Evolutionary conservation across 2,329 filamentous ascomycete genomes (phyloP).

Genomic region (Cladosporium sp.): DNA sequence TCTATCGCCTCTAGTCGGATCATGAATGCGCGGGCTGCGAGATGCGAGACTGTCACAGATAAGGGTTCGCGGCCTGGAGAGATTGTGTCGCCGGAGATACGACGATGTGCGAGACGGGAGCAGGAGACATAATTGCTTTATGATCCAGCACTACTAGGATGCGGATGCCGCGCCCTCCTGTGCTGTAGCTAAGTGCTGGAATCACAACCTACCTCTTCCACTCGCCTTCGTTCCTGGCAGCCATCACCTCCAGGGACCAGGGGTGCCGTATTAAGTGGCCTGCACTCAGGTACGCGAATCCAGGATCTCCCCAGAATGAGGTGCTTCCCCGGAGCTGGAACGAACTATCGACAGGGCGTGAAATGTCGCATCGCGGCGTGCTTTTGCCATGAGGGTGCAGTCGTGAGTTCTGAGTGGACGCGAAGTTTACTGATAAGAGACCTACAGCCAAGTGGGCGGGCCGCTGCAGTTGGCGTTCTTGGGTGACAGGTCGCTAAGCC

Average conservation of each 20-base stretch:
- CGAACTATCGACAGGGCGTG: no score
- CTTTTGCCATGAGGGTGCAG: no score
- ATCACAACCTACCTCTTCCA: conserved; percentile 1
- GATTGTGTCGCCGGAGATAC: neutral
- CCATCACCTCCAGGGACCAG: conserved; percentile 1
- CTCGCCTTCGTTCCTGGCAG: neutral
- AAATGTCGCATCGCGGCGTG: neutral
- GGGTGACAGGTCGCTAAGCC: conserved; percentile 5
- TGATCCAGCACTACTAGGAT: neutral
- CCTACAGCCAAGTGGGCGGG: neutral
- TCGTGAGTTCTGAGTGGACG: conserved; percentile 5
- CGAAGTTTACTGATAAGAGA: conserved; percentile 4
- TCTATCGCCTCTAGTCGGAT: no score
- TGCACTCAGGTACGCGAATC: neutral
- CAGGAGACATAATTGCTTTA: neutral
- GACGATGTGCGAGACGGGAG: conserved; percentile 3
- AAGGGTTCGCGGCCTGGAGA: neutral
- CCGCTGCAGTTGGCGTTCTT: conserved; percentile 9
- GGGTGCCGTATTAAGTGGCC: neutral
- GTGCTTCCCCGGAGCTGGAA: conserved; percentile 1
- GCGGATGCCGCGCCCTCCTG: neutral
- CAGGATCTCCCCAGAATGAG: neutral
- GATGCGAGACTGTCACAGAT: neutral
- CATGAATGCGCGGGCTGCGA: no score
- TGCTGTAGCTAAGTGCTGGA: neutral